Conservation (phyloP, 306 rosid species). For the Vachellia pachyceras region DNA sequence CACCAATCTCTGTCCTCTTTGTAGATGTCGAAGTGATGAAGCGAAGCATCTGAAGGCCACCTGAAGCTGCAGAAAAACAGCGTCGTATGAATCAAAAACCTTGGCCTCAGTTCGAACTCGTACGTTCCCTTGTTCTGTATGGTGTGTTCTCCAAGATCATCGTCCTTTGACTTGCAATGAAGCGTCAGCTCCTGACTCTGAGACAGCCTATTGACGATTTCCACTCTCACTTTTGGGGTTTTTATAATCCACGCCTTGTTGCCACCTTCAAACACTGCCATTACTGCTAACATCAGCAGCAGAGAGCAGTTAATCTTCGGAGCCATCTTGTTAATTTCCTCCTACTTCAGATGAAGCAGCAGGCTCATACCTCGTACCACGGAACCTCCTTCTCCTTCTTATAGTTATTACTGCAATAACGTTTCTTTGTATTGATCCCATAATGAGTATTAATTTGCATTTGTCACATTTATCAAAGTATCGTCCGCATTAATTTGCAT, state of each 20-base stretch:
- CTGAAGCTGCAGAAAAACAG: background rate
- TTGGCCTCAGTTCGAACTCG: background rate
- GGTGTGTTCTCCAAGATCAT: background rate
- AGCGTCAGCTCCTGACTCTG: background rate
- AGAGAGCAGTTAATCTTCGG: background rate
- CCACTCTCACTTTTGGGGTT: background rate
- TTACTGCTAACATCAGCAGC: background rate
- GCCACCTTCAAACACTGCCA: background rate
- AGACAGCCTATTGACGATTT: background rate
- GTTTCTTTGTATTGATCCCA: no score
- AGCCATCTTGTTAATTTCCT: background rate
- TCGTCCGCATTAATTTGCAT: background rate
- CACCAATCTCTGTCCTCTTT: background rate
- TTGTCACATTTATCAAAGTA: background rate
- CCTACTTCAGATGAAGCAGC: background rate
- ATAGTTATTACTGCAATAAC: no score
- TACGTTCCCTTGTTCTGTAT: background rate
- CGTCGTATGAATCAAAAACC: background rate
- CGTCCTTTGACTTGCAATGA: conserved; percentile 4
- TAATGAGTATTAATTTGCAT: background rate
- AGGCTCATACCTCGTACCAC: no score
- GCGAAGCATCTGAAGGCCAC: background rate
- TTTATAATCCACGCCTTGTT: background rate
- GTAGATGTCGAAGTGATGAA: conserved; percentile 13
- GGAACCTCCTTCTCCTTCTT: no score